Evolutionary conservation across 1,139 yeast genomes (phyloP).

Genomic region (Diutina mesorugosa): DNA sequence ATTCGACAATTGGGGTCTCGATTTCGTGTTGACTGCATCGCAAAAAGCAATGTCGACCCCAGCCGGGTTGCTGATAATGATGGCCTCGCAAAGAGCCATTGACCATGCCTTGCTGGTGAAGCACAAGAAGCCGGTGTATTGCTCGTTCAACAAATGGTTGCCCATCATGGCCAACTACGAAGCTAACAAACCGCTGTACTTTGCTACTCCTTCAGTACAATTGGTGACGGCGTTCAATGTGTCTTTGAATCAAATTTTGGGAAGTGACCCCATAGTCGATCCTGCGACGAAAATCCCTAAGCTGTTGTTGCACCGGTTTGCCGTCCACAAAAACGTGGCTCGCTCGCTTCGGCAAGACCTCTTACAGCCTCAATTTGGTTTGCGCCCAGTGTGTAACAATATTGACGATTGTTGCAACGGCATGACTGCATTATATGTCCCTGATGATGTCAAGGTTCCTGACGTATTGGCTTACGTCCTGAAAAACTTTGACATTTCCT

Average conservation of each 20-base stretch:
- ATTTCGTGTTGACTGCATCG: slow-evolving; percentile 6
- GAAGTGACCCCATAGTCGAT: background rate
- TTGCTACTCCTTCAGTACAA: slow-evolving; percentile 3
- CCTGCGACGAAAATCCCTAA: background rate
- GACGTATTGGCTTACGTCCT: background rate
- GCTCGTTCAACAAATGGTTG: slow-evolving; percentile 2
- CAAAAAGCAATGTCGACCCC: slow-evolving; percentile 4
- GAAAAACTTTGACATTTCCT: background rate
- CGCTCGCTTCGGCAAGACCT: background rate
- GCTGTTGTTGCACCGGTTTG: background rate
- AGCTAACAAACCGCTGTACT: slow-evolving; percentile 2
- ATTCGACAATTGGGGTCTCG: slow-evolving; percentile 7
- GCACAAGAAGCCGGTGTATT: background rate
- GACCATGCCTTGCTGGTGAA: background rate
- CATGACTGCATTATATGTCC: slow-evolving; percentile 3
- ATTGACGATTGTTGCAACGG: slow-evolving; percentile 1
- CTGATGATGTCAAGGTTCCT: background rate
- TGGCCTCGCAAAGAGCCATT: slow-evolving; percentile 2
- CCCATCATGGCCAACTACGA: slow-evolving; percentile 4
- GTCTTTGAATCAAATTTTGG: slow-evolving; percentile 1
- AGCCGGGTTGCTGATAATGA: slow-evolving; percentile 3
- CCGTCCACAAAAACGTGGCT: background rate
- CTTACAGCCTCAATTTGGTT: background rate
- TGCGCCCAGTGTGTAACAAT: background rate
- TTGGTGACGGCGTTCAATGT: slow-evolving; percentile 3